Conservation (phyloP, 2,329 filamentous ascomycete species). For the Alternaria sp. region DNA sequence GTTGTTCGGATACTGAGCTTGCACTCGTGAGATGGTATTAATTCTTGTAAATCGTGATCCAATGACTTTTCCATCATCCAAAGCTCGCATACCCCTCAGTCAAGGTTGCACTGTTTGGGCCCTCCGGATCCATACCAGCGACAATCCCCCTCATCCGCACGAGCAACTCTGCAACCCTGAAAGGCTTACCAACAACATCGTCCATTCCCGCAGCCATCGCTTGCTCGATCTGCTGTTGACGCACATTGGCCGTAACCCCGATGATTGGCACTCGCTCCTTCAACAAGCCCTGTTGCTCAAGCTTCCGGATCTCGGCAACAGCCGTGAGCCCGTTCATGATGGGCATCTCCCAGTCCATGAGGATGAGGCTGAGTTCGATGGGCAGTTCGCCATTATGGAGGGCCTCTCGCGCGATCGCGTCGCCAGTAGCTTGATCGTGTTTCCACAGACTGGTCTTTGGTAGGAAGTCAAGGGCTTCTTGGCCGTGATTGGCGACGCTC, state of each 20-base stretch:
- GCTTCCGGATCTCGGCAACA: slow-evolving; percentile 32
- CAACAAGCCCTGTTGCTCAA: slow-evolving; percentile 30
- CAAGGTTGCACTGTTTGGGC: not conserved
- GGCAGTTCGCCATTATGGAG: slow-evolving; percentile 3
- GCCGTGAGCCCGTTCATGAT: slow-evolving; percentile 41
- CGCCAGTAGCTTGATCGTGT: not conserved
- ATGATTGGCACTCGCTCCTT: slow-evolving; percentile 36
- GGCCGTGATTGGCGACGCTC: slow-evolving; percentile 48
- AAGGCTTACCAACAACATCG: slow-evolving; percentile 78
- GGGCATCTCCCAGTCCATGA: slow-evolving; percentile 47
- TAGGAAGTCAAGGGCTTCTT: slow-evolving; percentile 46
- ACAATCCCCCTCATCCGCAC: slow-evolving; percentile 26
- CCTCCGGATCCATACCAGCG: not conserved
- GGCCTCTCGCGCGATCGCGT: slow-evolving; percentile 58
- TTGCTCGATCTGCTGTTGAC: slow-evolving; percentile 36
- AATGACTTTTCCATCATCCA: not conserved
- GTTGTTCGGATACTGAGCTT: not conserved
- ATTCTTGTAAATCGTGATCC: not conserved
- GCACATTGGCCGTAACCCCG: slow-evolving; percentile 45
- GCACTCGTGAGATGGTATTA: not conserved
- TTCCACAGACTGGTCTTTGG: slow-evolving; percentile 35
- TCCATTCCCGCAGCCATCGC: slow-evolving; percentile 45
- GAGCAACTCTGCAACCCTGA: slow-evolving; percentile 50
- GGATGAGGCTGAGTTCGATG: slow-evolving; percentile 27
- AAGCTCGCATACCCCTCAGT: not conserved